These are phyloP conservation scores for Starmerella powellii DNA, from an alignment of 805 yeast species.

Conservation along the genomic window DNA sequence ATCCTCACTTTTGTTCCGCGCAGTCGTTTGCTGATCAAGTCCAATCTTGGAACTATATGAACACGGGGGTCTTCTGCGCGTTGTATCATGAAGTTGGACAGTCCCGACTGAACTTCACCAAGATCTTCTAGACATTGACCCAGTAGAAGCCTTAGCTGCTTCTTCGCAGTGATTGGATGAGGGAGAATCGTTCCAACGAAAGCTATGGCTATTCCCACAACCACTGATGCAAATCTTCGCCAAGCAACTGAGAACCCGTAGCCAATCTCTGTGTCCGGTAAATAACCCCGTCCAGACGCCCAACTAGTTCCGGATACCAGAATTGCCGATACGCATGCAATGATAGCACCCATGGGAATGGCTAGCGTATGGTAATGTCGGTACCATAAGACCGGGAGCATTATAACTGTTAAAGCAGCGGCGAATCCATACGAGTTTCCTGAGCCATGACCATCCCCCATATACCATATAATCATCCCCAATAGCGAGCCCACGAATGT, in stretches of 20 bases:
- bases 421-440: conserved; percentile 28
- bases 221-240: conserved; percentile 26
- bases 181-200: conserved; percentile 26
- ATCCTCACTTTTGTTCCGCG: conserved; percentile 13
- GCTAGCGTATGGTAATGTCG: conserved; percentile 25
- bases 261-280: conserved; percentile 12
- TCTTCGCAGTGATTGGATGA: conserved; percentile 26
- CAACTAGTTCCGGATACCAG: conserved; percentile 27
- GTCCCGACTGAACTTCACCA: conserved; percentile 24
- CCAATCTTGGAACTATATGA: conserved; percentile 19
- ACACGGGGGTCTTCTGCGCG: conserved; percentile 19
- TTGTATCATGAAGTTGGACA: conserved; percentile 24
- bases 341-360: conserved; percentile 25
- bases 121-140: conserved; percentile 18
- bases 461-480: conserved; percentile 29
- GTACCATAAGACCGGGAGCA: conserved; percentile 20
- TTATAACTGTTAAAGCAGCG: conserved; percentile 20
- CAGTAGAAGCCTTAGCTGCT: conserved; percentile 22
- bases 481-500: conserved; percentile 25
- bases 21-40: conserved; percentile 14
- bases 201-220: conserved; percentile 24
- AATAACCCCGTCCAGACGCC: conserved; percentile 15
- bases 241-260: conserved; percentile 27
- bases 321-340: conserved; percentile 22
- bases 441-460: conserved; percentile 25